Base-by-base conservation (phyloP, 2,329 filamentous ascomycete species). In the Scorias spongiosa region DNA sequence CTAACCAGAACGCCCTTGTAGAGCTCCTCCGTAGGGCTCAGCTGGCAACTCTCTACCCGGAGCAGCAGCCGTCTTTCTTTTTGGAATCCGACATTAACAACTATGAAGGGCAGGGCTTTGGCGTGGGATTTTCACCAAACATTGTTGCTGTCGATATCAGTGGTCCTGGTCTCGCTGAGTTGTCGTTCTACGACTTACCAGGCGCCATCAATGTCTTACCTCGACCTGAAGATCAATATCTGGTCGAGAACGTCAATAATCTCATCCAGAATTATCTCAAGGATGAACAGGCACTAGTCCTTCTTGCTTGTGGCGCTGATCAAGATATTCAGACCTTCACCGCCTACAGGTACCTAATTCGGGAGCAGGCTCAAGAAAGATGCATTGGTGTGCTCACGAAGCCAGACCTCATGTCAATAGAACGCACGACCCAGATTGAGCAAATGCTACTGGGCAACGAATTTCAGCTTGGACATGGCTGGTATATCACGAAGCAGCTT, bases 121-220 rank as follows among this genome's bases (percentile, higher is more conserved):
- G 75, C 5, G 77, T 80, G 0, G 78, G 83, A 8, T 93, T 93
- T 51, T 86, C 81, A 0, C 87, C 87, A 0, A 94, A 94, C 50
- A 72, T 87, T 0, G 79, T 94, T 0, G 74, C 79, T 0, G 66
- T 94, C 0, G 75, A 86, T 42, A 86, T 94, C 20, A 76, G 76
- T 0, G 81, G 80, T 0, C 81, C 82, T 0, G 70, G 69, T 0
- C 70, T 89, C 0, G 80, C 84, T 0, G 78, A 84, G 5, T 59
- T 94, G 0, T 85, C 81, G 0, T 93, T 94, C 53, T 89, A 84
- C 48, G 87, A 94, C 48, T 69, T 94, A 0, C 87, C 87, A 0
- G 87, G 87, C 0, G 77, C 93, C 0, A 89, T 93, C 48, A 76
- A 78, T 15, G 80, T 80, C 7, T 72, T 80, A 0, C 75, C 77